Percentiles rank a stretch among this genome's conserved stretches.
Evolutionary conservation across 2,329 filamentous ascomycete species (phyloP).

Genomic region (Xylaria sp.): DNA sequence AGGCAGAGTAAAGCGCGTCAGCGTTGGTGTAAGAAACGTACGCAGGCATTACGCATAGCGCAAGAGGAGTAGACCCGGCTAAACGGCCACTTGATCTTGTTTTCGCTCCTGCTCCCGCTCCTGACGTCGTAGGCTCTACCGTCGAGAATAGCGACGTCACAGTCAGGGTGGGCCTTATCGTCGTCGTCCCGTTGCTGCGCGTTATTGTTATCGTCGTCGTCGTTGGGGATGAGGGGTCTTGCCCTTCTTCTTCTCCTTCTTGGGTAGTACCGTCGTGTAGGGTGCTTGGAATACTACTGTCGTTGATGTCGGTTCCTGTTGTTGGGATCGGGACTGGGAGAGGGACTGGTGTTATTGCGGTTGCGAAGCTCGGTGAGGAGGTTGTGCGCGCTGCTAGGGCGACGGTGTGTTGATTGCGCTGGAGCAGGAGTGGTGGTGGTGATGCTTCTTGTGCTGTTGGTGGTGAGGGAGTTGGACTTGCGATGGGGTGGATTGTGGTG

Average conservation of each 20-base stretch:
- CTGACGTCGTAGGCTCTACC: neutral
- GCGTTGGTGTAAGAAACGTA: too few species aligned
- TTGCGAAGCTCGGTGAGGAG: neutral
- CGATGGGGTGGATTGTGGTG: too few species aligned
- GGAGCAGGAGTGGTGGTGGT: neutral
- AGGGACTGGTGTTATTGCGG: neutral
- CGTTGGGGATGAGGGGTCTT: neutral
- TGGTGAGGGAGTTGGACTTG: neutral
- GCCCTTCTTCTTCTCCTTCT: too few species aligned
- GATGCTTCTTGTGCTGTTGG: neutral
- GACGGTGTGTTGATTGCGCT: neutral
- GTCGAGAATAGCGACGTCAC: slow-evolving; percentile 15
- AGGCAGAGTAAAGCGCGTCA: too few species aligned
- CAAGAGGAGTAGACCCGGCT: neutral
- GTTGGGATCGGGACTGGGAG: neutral
- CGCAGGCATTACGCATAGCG: neutral
- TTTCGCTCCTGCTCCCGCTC: too few species aligned
- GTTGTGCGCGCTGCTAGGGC: slow-evolving; percentile 3
- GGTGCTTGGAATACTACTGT: neutral
- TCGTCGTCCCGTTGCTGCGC: slow-evolving; percentile 13
- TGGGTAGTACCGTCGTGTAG: too few species aligned
- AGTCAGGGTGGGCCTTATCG: slow-evolving; percentile 17
- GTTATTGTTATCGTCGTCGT: slow-evolving; percentile 17
- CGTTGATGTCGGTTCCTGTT: neutral
- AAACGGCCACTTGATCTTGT: too few species aligned